Percentiles rank a stretch among this genome's conserved stretches.
phyloP scores from a whole-genome alignment of 2,329 filamentous ascomycete species.

The Ramichloridium luteum region DNA sequence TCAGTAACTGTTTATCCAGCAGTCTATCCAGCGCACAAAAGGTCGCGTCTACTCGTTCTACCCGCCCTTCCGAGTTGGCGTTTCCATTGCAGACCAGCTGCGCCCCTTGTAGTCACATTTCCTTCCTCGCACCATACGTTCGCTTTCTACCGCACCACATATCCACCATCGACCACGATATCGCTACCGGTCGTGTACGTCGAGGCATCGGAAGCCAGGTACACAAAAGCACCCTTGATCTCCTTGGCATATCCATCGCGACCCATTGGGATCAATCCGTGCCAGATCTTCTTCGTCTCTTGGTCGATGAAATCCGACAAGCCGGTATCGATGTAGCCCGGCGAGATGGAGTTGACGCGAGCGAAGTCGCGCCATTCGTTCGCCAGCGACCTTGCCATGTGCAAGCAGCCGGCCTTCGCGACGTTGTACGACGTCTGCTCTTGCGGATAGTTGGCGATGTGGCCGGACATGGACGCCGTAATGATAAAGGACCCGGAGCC shows the following conservation, averaged over 20 bases:
- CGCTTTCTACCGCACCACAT: too few relatives aligned
- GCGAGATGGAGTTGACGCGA: conserved; percentile 44
- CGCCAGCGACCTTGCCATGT: conserved; percentile 44
- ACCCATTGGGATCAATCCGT: conserved; percentile 39
- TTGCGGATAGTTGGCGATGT: conserved; percentile 33
- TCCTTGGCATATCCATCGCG: conserved; percentile 25
- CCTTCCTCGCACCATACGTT: too few relatives aligned
- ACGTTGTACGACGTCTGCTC: conserved; percentile 47
- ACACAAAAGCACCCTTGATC: conserved; percentile 25
- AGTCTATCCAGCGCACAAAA: too few relatives aligned
- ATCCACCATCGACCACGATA: conserved; percentile 24
- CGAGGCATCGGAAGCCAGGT: conserved; percentile 23
- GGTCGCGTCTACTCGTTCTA: too few relatives aligned
- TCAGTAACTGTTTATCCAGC: too few relatives aligned
- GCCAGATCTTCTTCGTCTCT: conserved; percentile 34
- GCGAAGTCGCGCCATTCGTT: conserved; percentile 46
- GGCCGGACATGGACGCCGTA: conserved; percentile 24
- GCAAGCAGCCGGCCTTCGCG: conserved; percentile 44
- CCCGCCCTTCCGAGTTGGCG: too few relatives aligned
- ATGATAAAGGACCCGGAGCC: conserved; percentile 41
- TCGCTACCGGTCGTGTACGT: conserved; percentile 24
- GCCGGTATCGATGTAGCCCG: conserved; percentile 45
- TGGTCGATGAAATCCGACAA: conserved; percentile 40
- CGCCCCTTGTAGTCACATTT: too few relatives aligned
- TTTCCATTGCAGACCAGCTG: too few relatives aligned